phyloP scores from a whole-genome alignment of 2,329 filamentous ascomycete species.

The Gremmenia infestans region DNA sequence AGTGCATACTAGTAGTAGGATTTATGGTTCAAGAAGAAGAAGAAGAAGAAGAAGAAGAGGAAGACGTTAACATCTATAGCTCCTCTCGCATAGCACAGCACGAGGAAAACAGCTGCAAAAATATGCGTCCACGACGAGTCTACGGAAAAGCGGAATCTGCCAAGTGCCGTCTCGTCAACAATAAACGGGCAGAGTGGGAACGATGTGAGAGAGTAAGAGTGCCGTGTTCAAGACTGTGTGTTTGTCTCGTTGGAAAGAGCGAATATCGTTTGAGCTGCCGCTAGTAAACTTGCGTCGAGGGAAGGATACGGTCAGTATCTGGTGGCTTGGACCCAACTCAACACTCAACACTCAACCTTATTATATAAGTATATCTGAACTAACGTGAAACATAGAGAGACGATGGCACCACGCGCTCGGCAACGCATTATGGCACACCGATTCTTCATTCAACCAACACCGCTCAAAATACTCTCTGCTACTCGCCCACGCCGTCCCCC shows the following conservation, averaged over 20 bases:
- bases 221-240: neutral
- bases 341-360: too few species aligned
- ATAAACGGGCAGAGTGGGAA: neutral
- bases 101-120: neutral
- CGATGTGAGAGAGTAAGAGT: neutral
- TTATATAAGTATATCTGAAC: too few species aligned
- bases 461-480: conserved; percentile 28
- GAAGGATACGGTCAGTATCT: neutral
- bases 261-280: neutral
- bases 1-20: too few species aligned
- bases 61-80: neutral
- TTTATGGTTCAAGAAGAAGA: too few species aligned
- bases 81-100: neutral
- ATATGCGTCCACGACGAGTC: conserved; percentile 1
- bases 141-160: neutral
- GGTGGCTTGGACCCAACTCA: too few species aligned
- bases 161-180: neutral
- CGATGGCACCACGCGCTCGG: conserved; percentile 24
- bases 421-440: conserved; percentile 28
- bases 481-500: conserved; percentile 31
- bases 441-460: conserved; percentile 28
- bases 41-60: neutral
- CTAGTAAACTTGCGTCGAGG: neutral
- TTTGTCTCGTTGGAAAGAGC: neutral
- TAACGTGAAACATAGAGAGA: neutral